Evolutionary conservation across 2,329 filamentous ascomycete species (phyloP), one percentile per base, ranked within the genome.

Genomic region (Colletotrichum noveboracense): DNA sequence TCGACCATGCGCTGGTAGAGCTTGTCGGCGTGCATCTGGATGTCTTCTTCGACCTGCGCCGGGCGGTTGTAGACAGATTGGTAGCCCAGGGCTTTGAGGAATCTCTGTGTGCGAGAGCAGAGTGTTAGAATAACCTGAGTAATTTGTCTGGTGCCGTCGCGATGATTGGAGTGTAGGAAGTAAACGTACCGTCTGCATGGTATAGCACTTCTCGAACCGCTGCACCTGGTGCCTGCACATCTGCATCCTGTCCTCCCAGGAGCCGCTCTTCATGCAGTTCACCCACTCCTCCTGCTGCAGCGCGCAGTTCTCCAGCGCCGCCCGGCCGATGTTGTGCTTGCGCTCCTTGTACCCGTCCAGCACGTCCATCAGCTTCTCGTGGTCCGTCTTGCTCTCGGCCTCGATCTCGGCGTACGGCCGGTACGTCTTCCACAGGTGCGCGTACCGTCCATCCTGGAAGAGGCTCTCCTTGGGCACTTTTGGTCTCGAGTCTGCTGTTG

Each of bases 1-100:
- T 92, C 90, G 48, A 98, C 85, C 93, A 98, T 95, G 79, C 94
- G 92, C 81, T 96, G 94, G 85, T 96, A 99, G 55, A 99, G 89
- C 77, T 91, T 92, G 86, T 99, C 97, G 75, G 96, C 96, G 84
- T 98, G 96, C 93, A 98, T 95, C 85, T 98, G 97, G 77, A 99
- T 95, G 79, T 94, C 91, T 83, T 98, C 96, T 80, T 98, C 94
- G 67, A 94, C 90, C 34, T 93, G 89, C 1, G 89, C 86, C 10
- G 93, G 87, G 26, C 93, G 91, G 60, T 94, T 91, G 77, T 91
- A 87, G 30, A 91, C 91, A 9, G 92, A 91, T 38, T 97, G 90
- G 83, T 98, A 98, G 6, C 97, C 97, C 21, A 99, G 86, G 2
- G 96, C 96, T 84, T 96, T 96, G 32, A 99, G 87, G 79, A 99